Base-by-base conservation (phyloP, 192 early-diverging fungal species). In the Martensiomyces pterosporus region DNA sequence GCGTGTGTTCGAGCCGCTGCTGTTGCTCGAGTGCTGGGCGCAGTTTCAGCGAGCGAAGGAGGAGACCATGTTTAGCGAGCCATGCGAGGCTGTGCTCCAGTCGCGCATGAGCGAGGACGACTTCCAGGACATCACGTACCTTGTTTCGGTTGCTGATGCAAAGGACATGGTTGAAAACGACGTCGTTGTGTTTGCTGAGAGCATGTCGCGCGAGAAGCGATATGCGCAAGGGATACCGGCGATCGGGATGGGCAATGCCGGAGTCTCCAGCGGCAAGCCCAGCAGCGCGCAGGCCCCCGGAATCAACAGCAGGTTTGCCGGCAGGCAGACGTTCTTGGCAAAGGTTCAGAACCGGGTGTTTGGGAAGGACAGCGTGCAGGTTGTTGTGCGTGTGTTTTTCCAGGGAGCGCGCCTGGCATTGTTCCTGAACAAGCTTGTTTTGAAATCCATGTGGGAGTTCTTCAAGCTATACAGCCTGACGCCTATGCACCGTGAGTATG, bases 21-120 rank as follows among this genome's bases (percentile, higher is more conserved):
- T 94, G 26, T 50, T 92, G 25, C 68, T 91, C 3, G 94, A 98
- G 59, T 77, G 81, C 45, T 94, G 92, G 93, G 71, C 85, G 43
- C 86, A 92, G 56, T 64, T 96, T 24, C 64, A 83, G 52, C 80
- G 83, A 7, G 66, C 83, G 9, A 80, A 81, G 38, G 88, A 91
- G 44, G 81, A 89, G 43, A 47, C 75, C 9, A 64, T 2, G 3
- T 18, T 9, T 9, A 51, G 35, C 4, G 53, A 61, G n/a, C 44
- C 53, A 12, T 14, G 82, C 41, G 55, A 66, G 18, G 66, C 54
- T 3, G 44, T 56, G 4, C 60, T 84, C 1, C 58, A 71, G 21
- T 74, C 77, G 22, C 79, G 84, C 9, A 71, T 79, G 25, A 75
- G 80, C 29, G 74, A 90, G 16, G 83, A 92, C 45, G 79, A 82